Evolutionary conservation across 352 stramenopile genomes (phyloP), one percentile per base, ranked within the genome.

Genomic region (Thraustochytrium sp.): DNA sequence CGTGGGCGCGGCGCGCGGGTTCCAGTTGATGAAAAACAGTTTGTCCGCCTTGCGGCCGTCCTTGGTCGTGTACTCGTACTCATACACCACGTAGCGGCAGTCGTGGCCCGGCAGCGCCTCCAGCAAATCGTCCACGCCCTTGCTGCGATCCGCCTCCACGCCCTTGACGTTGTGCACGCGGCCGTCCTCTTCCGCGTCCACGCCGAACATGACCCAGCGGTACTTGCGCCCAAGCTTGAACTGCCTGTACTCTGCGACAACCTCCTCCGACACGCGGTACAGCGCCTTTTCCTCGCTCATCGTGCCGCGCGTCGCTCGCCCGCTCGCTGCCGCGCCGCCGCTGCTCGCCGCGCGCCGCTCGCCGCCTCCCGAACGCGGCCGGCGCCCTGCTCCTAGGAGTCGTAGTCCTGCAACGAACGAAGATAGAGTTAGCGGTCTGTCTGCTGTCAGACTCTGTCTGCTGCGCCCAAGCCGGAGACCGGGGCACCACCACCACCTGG

Each of bases 21-120:
- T 80, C 68, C 68, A 80, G 68, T 80, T 80, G 68, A 80, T 80
- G 44, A 80, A 80, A 31, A 75, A 80, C n/a, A 80, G 68, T 31
- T 80, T 80, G 68, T 80, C 68, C 26, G 68, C 18, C 68, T 61
- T 46, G 37, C 68, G 68, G 9, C 68, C 68, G 38, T 80, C 68
- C 16, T 68, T 72, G 68, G 68, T 80, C 46, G 23, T 64, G 68
- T 80, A 80, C 34, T 80, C 68, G 51, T 80, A 51, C 48, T 80
- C 68, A 44, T 80, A 80, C 8, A 80, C 68, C 46, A 80, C 68
- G 31, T 63, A 80, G n/a, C 68, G 48, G 68, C 68, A 80, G 68
- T 80, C 68, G 51, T 80, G 68, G 29, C 53, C 68, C 21, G 68
- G 68, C 16, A 80, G 68, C 18, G 68, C 68, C 9, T 18, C 51